Evolutionary conservation across 2,329 filamentous ascomycete genomes (phyloP).

Genomic region (Grosmannia huntii): DNA sequence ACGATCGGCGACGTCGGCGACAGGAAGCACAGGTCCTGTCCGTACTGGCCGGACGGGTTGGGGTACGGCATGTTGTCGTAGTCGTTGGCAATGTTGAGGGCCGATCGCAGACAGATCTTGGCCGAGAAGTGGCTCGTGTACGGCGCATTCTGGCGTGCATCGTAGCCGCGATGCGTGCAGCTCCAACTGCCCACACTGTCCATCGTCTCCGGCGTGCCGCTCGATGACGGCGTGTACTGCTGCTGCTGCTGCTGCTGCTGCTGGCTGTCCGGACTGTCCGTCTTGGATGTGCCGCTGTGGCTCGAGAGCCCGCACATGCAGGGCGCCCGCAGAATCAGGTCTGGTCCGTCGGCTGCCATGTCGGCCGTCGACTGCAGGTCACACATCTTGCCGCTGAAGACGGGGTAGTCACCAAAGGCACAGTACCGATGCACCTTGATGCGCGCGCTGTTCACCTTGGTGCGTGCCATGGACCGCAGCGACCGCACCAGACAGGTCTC

Average conservation of each 20-base stretch:
- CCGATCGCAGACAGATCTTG: slow-evolving; percentile 34
- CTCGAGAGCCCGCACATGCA: slow-evolving; percentile 20
- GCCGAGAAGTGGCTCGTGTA: slow-evolving; percentile 34
- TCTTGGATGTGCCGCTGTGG: slow-evolving; percentile 5
- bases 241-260: slow-evolving; percentile 4
- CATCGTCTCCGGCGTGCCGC: not conserved
- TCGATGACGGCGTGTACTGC: not conserved
- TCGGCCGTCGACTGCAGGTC: slow-evolving; percentile 26
- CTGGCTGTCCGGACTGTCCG: slow-evolving; percentile 14
- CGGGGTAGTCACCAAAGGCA: slow-evolving; percentile 35
- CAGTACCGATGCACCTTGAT: slow-evolving; percentile 39
- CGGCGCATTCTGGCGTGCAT: not conserved
- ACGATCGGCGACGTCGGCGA: slow-evolving; percentile 23
- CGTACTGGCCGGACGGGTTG: slow-evolving; percentile 23
- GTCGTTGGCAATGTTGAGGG: slow-evolving; percentile 31
- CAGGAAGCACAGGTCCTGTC: slow-evolving; percentile 20
- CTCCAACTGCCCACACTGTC: not conserved
- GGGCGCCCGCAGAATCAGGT: slow-evolving; percentile 19
- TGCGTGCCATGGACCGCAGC: slow-evolving; percentile 32
- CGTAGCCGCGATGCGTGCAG: not conserved
- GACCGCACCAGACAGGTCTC: slow-evolving; percentile 30
- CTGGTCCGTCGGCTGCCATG: slow-evolving; percentile 14
- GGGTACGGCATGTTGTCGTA: slow-evolving; percentile 34
- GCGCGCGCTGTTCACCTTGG: slow-evolving; percentile 37
- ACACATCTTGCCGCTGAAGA: slow-evolving; percentile 36